Evolutionary conservation across 805 yeast species (phyloP), one percentile per base, ranked within the genome.

Genomic region (Ogataea pini): DNA sequence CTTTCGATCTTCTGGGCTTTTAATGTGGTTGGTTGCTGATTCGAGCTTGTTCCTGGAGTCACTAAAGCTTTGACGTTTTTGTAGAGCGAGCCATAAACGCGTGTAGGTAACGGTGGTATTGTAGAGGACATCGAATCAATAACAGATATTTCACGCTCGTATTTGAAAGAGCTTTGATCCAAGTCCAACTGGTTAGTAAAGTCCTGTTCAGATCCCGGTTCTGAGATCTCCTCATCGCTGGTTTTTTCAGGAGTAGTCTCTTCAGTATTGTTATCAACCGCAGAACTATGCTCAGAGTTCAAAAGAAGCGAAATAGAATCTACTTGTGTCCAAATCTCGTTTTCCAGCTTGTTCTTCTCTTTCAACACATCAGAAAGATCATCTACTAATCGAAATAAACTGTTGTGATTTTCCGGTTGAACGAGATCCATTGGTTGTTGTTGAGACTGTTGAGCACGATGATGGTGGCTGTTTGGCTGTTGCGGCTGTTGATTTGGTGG

Each of bases 291-390:
- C 9, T 38, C n/a, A 5, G 42, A 34, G 18, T 36, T 38, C 16
- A 54, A 19, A 1, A 42, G 36, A 25, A 37, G 10, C 2, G 64
- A 60, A 3, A 62, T 27, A 8, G 33, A 29, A n/a, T 54, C 59
- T 1, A 61, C 32, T 18, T 59, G 56, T 2, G 43, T 20, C 70
- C 70, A 65, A 4, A 65, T 60, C 8, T 55, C 57, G 6, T 47
- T 42, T 33, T 64, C 65, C 14, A 65, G 42, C 20, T 36, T 22
- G 25, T 47, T 46, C 1, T 62, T 65, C 20, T 59, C 57, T 4
- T 20, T 9, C 19, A 64, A 36, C 2, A 59, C 50, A 3, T 36
- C 31, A 4, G 50, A 20, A 19, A 65, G 41, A 31, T 57, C 62
- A 42, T 63, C 64, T 7, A 62, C 45, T 6, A 65, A 40, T 10